Conservation (phyloP, 768 basidiomycete species). For the Pseudohyphozyma bogoriensis region DNA sequence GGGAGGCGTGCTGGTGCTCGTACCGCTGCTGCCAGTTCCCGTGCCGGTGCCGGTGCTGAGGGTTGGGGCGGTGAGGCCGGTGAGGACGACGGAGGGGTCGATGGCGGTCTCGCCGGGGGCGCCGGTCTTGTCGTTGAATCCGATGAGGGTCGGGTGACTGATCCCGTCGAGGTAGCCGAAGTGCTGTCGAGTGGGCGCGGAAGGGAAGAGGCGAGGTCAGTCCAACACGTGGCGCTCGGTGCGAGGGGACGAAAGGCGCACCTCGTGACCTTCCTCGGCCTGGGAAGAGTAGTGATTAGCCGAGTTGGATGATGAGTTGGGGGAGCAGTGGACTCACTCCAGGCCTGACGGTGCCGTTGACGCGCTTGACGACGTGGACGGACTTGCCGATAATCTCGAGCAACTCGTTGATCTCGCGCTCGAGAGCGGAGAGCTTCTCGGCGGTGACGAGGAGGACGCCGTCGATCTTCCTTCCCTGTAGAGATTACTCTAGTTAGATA, state of each 20-base stretch:
- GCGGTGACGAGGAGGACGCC: not conserved
- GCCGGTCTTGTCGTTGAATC: slow-evolving; percentile 30
- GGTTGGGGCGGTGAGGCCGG: not conserved
- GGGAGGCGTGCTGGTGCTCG: too few species aligned
- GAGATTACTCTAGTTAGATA: too few species aligned
- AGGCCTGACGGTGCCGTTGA: not conserved
- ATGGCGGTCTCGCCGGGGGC: slow-evolving; percentile 9
- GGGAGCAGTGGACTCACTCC: not conserved
- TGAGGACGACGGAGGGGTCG: not conserved
- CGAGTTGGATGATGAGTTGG: not conserved
- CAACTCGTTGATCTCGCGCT: not conserved
- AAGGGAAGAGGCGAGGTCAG: too few species aligned
- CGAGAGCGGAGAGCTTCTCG: not conserved
- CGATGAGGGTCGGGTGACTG: slow-evolving; percentile 44
- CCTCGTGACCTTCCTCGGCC: not conserved
- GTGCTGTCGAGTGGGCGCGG: not conserved
- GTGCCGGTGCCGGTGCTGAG: too few species aligned
- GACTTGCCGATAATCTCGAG: not conserved
- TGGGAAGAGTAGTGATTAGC: not conserved
- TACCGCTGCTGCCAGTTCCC: too few species aligned
- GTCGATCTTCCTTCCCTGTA: not conserved
- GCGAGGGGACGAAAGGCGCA: not conserved
- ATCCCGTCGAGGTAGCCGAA: slow-evolving; percentile 48
- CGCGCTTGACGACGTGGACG: not conserved
- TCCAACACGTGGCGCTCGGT: not conserved